Percentiles rank a stretch among this genome's conserved stretches.
Evolutionary conservation across 352 stramenopile genomes (phyloP).

Genomic region (Globisporangium middletonii): DNA sequence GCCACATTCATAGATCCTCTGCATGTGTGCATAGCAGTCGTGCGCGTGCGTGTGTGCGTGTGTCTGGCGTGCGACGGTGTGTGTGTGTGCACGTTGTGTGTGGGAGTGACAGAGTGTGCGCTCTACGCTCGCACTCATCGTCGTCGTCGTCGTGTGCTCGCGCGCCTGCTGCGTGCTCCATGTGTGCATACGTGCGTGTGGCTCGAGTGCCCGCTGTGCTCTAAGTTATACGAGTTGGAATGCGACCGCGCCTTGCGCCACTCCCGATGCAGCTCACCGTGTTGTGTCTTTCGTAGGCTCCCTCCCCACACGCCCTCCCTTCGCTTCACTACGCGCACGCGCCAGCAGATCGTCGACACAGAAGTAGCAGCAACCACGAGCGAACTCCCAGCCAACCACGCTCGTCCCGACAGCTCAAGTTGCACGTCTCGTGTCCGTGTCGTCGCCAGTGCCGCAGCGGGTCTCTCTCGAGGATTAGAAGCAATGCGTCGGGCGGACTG

Average conservation of each 20-base stretch:
- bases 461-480: constrained; percentile 78
- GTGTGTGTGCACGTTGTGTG: neutral
- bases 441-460: constrained; percentile 5
- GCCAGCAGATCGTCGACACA: neutral
- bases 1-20: constrained; percentile 19
- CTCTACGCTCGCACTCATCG: neutral
- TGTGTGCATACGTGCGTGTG: constrained; percentile 2
- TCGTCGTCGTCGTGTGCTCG: neutral
- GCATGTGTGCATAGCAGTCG: constrained; percentile 5
- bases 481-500: constrained; percentile 82
- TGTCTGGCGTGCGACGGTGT: neutral
- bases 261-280: constrained; percentile 4
- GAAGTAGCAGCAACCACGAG: constrained; percentile 9
- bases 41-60: constrained; percentile 9
- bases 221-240: constrained; percentile 22
- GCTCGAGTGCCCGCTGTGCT: constrained; percentile 4
- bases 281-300: constrained; percentile 24
- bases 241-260: constrained; percentile 4
- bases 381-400: neutral
- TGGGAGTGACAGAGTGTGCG: neutral
- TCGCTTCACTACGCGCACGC: neutral
- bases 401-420: no score
- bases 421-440: neutral
- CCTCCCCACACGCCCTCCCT: constrained; percentile 15
- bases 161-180: neutral